Conservation (phyloP, 371 early-diverging fungal species). For the Entomophthora muscae region DNA sequence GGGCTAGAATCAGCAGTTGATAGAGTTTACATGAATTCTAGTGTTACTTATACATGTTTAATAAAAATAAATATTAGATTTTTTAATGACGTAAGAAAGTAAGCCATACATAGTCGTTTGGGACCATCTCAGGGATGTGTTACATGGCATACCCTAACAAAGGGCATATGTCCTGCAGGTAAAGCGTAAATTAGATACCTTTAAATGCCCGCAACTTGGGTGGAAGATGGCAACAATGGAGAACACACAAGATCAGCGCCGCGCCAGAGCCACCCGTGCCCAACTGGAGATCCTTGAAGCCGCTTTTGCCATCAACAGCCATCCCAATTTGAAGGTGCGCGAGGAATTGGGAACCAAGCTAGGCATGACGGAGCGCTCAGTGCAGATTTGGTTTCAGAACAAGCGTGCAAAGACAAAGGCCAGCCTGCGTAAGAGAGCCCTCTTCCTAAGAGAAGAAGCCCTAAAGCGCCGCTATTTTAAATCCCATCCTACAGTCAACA, state of each 20-base stretch:
- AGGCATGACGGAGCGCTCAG: conserved; percentile 84
- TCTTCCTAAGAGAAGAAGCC: conserved; percentile 29
- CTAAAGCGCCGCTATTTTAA: conserved; percentile 9
- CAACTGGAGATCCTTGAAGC: conserved; percentile 55
- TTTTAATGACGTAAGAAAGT: no score
- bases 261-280: conserved; percentile 13
- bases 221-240: not conserved
- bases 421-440: conserved; percentile 23
- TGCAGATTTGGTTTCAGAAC: conserved; percentile 99
- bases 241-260: not conserved
- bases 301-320: conserved; percentile 41
- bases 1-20: no score
- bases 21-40: no score
- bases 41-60: no score
- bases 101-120: no score
- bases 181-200: no score
- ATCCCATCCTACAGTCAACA: conserved; percentile 1
- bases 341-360: conserved; percentile 70
- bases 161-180: no score
- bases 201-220: no score
- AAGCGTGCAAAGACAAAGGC: conserved; percentile 83
- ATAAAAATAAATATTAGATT: no score
- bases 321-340: conserved; percentile 65
- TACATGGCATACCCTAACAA: no score
- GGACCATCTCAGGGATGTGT: no score